Evolutionary conservation across 768 basidiomycete species (phyloP).

Genomic region (Scleroderma bovista): DNA sequence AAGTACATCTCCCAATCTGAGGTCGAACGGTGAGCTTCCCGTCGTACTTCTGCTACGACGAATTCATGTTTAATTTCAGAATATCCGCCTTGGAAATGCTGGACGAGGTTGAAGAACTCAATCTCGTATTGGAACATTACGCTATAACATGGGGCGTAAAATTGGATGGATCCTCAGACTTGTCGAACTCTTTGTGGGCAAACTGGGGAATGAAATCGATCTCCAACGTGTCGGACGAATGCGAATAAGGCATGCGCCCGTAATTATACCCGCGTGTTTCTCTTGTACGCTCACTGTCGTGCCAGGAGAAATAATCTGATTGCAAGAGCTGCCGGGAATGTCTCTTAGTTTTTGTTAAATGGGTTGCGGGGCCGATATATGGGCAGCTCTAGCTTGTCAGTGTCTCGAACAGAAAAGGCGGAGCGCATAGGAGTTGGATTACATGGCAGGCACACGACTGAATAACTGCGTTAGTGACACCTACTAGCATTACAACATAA

Average conservation of each 20-base stretch:
- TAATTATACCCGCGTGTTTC: neutral
- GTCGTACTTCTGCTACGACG: neutral
- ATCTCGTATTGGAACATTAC: constrained; percentile 86
- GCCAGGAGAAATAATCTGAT: too few relatives aligned
- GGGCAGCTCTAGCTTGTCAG: too few relatives aligned
- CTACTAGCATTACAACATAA: too few relatives aligned
- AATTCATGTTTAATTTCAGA: constrained; percentile 32
- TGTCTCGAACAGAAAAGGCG: too few relatives aligned
- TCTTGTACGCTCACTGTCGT: neutral
- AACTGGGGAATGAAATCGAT: constrained; percentile 10
- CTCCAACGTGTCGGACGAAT: too few relatives aligned
- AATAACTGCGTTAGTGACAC: too few relatives aligned
- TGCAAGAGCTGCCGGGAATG: too few relatives aligned
- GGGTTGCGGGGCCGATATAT: too few relatives aligned
- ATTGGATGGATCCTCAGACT: neutral
- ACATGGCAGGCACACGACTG: too few relatives aligned
- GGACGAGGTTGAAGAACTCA: constrained; percentile 93
- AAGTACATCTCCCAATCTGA: constrained; percentile 45
- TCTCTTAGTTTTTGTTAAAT: too few relatives aligned
- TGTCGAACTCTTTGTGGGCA: constrained; percentile 5
- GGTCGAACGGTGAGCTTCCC: constrained; percentile 47
- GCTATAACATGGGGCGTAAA: constrained; percentile 66
- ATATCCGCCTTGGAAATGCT: constrained; percentile 79
- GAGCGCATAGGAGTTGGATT: too few relatives aligned
- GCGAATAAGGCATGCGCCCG: neutral